Conservation (phyloP, 2,329 filamentous ascomycete genomes). For the Fusarium subtropicale region DNA sequence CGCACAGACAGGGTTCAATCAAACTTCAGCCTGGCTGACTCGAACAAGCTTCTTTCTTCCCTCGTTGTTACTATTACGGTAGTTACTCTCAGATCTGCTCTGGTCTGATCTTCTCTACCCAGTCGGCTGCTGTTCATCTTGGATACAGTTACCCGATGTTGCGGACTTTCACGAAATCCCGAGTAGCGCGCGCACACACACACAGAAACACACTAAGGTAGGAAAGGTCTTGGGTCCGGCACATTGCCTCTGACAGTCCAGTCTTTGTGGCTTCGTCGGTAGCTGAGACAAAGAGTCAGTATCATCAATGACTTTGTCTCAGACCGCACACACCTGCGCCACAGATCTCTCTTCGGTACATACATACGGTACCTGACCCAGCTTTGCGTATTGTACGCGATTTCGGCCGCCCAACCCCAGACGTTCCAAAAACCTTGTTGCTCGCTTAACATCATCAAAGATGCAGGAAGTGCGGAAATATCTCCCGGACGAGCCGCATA, state of each 20-base stretch:
- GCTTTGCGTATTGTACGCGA: constrained; percentile 2
- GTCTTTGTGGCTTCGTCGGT: constrained; percentile 3
- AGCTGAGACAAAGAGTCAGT: constrained; percentile 21
- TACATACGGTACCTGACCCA: constrained; percentile 15
- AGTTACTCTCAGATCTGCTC: constrained; percentile 4
- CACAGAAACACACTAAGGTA: constrained; percentile 24
- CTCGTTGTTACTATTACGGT: not conserved
- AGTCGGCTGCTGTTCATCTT: constrained; percentile 12
- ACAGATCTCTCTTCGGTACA: constrained; percentile 25
- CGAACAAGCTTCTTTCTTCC: constrained; percentile 3
- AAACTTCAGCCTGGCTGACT: not conserved
- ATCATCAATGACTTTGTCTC: constrained; percentile 13
- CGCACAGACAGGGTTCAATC: constrained; percentile 20
- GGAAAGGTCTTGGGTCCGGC: constrained; percentile 22
- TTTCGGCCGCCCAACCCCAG: constrained; percentile 33
- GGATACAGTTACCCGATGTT: constrained; percentile 29
- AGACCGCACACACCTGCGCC: constrained; percentile 19
- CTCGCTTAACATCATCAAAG: constrained; percentile 14
- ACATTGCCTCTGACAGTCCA: constrained; percentile 17
- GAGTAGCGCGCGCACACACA: constrained; percentile 4
- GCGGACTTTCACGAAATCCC: constrained; percentile 30
- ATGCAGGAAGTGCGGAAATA: constrained; percentile 33
- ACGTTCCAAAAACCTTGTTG: constrained; percentile 7
- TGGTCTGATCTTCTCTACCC: not conserved
- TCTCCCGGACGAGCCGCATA: constrained; percentile 30